These are phyloP conservation scores for Phoma sp. DNA, from an alignment of 2,329 filamentous ascomycete species.

Conservation along the genomic window DNA sequence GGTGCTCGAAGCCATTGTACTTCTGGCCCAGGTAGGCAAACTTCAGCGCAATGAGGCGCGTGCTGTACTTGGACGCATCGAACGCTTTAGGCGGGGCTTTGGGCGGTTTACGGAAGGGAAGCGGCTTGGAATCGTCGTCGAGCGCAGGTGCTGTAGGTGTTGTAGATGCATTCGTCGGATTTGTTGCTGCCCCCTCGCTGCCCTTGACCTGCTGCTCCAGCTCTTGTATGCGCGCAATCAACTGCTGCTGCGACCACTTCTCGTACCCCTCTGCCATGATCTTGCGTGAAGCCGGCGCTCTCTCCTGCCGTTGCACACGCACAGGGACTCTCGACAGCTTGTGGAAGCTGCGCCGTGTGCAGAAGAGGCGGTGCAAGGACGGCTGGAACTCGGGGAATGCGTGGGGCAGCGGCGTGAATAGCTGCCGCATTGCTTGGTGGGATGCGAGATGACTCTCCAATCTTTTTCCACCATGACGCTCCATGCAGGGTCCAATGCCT, in stretches of 20 bases:
- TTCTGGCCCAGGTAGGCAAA: conserved; percentile 89
- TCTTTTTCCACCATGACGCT: conserved; percentile 38
- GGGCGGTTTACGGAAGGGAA: conserved; percentile 35
- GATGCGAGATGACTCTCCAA: conserved; percentile 22
- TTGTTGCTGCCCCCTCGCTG: background rate
- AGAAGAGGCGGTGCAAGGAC: conserved; percentile 38
- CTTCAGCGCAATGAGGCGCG: conserved; percentile 86
- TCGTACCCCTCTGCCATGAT: conserved; percentile 39
- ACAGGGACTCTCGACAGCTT: conserved; percentile 42
- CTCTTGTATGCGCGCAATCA: conserved; percentile 44
- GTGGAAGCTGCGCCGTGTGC: conserved; percentile 37
- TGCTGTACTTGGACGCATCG: conserved; percentile 81
- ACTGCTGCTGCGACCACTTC: conserved; percentile 42
- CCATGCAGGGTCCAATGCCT: conserved; percentile 27
- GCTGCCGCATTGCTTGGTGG: conserved; percentile 36
- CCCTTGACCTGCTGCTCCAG: conserved; percentile 31
- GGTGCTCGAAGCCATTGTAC: conserved; percentile 94
- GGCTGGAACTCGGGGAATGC: conserved; percentile 37
- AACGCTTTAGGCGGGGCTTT: conserved; percentile 61
- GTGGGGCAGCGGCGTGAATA: conserved; percentile 29
- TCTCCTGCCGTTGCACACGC: conserved; percentile 27
- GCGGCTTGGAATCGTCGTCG: conserved; percentile 5
- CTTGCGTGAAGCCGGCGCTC: conserved; percentile 17
- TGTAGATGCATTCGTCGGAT: conserved; percentile 7
- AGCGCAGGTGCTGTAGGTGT: background rate